Evolutionary conservation across 1,284 basidiomycete species (phyloP), one percentile per base, ranked within the genome.

Genomic region (Ustilago nuda): DNA sequence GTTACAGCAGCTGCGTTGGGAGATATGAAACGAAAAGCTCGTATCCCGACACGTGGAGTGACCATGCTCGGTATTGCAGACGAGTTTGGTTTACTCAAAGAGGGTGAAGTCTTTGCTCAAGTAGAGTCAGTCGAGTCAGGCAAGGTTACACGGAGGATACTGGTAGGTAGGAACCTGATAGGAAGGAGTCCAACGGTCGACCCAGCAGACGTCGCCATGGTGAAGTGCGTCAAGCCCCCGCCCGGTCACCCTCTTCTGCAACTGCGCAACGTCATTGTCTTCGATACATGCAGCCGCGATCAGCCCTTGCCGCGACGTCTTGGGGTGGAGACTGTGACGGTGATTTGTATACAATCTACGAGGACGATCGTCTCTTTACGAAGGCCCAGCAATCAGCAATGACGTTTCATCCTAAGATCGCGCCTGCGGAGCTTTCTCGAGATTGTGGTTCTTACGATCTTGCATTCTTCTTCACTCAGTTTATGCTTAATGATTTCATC

Each of bases 381-480:
- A 90, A 89, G 1, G 82, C 84, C 7, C 17, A 13, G 8, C 59
- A 66, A 27, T 61, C 65, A 2, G 8, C 52, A 0, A 23, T 19
- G 2, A 27, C 54, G 12, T 64, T 65, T 23, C 62, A 73, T 35
- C 92, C 92, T 4, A 79, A 86, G 4, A 86, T 89, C 0, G 89
- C 89, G 0, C 77, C 82, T 8, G 89, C 88, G 58, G 48, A 87
- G 6, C 82, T 92, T 0, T 79, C 88, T 51, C 89, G 88, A 33
- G 88, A 86, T 45, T 91, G 89, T 82, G 35, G 36, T 11, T 91
- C 91, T 87, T 86, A 81, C 19, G 93, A 92, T 85, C 91, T 92
- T 1, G 91, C 90, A 0, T 89, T 91, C 36, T 93, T 93, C 80
- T 89, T 93, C 15, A 88, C 91, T 55, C 90, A 92, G 59, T 92